Percentiles rank a stretch among this genome's conserved stretches.
These are phyloP conservation scores for Pythium vanterpoolii DNA, from an alignment of 352 stramenopile species.

Conservation along the genomic window DNA sequence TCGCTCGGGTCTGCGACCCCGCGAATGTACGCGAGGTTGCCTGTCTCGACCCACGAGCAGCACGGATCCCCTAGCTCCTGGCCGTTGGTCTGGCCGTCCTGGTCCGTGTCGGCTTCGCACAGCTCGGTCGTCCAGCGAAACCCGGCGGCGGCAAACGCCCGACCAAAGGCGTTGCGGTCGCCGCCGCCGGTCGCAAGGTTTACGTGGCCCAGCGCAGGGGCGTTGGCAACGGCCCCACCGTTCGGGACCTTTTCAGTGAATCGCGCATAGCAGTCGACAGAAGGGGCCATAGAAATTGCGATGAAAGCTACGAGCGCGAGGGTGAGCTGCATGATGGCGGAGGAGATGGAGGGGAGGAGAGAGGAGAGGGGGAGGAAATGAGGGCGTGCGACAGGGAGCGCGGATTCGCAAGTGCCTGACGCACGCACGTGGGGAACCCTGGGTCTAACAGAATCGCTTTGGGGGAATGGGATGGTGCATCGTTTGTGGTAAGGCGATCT, in stretches of 20 bases:
- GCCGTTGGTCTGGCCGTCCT: constrained; percentile 60
- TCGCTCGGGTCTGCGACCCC: constrained; percentile 25
- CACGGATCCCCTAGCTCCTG: constrained; percentile 64
- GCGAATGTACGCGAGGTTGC: constrained; percentile 19
- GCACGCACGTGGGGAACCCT: not conserved
- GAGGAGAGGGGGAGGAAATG: too few species aligned
- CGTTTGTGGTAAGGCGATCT: not conserved
- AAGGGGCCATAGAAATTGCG: not conserved
- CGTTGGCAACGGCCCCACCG: constrained; percentile 24
- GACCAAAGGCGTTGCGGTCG: constrained; percentile 34
- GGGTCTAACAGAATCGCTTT: not conserved
- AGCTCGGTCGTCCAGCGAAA: constrained; percentile 29
- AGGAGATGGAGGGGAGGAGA: not conserved
- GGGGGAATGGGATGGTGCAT: not conserved
- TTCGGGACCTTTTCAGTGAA: constrained; percentile 25
- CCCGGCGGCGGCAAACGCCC: constrained; percentile 25
- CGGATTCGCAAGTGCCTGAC: not conserved
- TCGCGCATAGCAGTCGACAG: not conserved
- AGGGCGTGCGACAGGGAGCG: not conserved
- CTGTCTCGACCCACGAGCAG: constrained; percentile 36
- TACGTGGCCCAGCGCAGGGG: constrained; percentile 27
- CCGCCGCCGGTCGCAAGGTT: constrained; percentile 6
- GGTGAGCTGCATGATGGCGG: not conserved
- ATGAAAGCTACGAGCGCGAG: not conserved
- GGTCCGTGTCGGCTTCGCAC: constrained; percentile 37